These are phyloP conservation scores for Pyrrhoderma noxium DNA, from an alignment of 1,284 basidiomycete species.

Conservation along the genomic window DNA sequence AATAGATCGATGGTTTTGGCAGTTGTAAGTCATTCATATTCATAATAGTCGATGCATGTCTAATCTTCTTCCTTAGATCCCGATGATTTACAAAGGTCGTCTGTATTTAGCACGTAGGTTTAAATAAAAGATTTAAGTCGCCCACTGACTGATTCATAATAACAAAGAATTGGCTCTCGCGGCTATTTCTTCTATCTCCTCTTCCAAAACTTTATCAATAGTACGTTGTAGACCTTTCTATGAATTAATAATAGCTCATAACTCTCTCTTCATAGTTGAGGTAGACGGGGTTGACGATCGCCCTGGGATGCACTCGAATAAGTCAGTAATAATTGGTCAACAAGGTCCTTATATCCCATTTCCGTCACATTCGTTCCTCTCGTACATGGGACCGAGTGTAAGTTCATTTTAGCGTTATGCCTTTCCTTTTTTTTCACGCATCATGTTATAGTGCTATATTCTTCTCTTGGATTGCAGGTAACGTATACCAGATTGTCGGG, in stretches of 20 bases:
- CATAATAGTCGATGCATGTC: not conserved
- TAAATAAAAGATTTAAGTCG: not conserved
- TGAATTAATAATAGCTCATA: not conserved
- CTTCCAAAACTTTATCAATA: conserved; percentile 86
- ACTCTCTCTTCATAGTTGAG: conserved; percentile 38
- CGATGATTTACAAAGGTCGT: conserved; percentile 71
- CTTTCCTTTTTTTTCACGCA: too few relatives aligned
- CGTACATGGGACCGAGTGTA: conserved; percentile 60
- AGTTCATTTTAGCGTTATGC: too few relatives aligned
- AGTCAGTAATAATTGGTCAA: conserved; percentile 69
- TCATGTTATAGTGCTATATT: conserved; percentile 38
- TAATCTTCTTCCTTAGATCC: conserved; percentile 46
- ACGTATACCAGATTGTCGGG: conserved; percentile 20
- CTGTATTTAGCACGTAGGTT: conserved; percentile 68
- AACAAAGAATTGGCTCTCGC: conserved; percentile 63
- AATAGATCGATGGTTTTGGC: conserved; percentile 86
- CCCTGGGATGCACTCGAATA: conserved; percentile 54
- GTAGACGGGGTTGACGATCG: conserved; percentile 65
- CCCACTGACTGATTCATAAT: conserved; percentile 9
- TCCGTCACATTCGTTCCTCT: conserved; percentile 76
- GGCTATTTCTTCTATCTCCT: conserved; percentile 89
- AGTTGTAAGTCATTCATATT: conserved; percentile 52
- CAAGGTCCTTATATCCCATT: conserved; percentile 71
- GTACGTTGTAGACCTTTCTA: conserved; percentile 36
- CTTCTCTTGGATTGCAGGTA: conserved; percentile 83